Conservation (phyloP, 1,284 basidiomycete genomes). For the Malassezia dermatis region DNA sequence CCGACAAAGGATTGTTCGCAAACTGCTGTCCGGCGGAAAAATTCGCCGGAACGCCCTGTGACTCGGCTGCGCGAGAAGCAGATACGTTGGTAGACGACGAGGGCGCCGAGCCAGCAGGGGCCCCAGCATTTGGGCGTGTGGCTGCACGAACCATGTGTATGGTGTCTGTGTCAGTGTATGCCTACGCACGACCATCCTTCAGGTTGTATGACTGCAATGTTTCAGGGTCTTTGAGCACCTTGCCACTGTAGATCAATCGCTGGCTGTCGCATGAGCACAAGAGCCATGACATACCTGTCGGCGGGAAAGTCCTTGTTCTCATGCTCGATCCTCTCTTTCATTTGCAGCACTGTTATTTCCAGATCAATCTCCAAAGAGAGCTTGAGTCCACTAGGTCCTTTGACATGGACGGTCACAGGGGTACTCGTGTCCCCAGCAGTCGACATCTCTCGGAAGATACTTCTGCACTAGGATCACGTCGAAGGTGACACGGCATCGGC, state of each 20-base stretch:
- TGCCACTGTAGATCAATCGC: slow-evolving; percentile 43
- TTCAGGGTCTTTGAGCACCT: slow-evolving; percentile 44
- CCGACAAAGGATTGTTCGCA: slow-evolving; percentile 41
- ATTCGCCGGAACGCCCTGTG: slow-evolving; percentile 38
- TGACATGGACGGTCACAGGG: slow-evolving; percentile 39
- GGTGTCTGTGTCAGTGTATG: slow-evolving; percentile 20
- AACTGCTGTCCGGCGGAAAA: slow-evolving; percentile 44
- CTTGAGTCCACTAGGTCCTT: slow-evolving; percentile 42
- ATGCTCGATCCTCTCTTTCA: slow-evolving; percentile 39
- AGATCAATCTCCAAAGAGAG: slow-evolving; percentile 26
- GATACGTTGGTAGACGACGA: slow-evolving; percentile 5
- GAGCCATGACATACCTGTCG: slow-evolving; percentile 20
- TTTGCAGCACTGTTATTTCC: slow-evolving; percentile 33
- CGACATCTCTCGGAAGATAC: slow-evolving; percentile 2
- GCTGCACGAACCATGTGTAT: slow-evolving; percentile 44
- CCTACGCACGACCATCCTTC: slow-evolving; percentile 26
- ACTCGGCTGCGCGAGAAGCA: slow-evolving; percentile 23
- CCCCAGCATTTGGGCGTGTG: slow-evolving; percentile 21
- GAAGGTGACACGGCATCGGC: not conserved
- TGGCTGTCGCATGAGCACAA: slow-evolving; percentile 16
- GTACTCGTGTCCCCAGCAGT: slow-evolving; percentile 18
- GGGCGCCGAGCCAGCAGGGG: slow-evolving; percentile 20
- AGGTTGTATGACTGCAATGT: slow-evolving; percentile 37
- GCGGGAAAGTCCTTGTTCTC: slow-evolving; percentile 37
- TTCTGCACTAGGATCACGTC: not conserved